Conservation (phyloP, 495 filamentous ascomycete species). For the Chaetomium tenue region DNA sequence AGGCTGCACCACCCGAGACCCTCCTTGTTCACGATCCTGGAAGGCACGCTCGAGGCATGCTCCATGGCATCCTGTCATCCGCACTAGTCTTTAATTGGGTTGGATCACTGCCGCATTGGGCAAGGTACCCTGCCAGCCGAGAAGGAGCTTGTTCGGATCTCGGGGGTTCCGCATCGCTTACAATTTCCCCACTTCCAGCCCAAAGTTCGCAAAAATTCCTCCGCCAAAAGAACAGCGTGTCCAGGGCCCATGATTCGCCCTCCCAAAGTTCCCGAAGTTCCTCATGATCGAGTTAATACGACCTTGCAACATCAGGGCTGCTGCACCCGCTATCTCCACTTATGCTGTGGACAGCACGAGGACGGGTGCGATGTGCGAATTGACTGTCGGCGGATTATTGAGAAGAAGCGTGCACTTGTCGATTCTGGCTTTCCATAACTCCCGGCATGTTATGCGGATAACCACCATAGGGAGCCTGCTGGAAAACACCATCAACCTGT, state of each 20-base stretch:
- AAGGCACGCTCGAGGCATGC: too few relatives aligned
- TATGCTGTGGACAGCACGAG: too few relatives aligned
- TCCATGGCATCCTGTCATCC: background rate
- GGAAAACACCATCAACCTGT: too few relatives aligned
- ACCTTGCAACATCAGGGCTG: background rate
- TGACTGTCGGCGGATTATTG: too few relatives aligned
- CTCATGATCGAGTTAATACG: background rate
- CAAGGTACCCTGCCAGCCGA: background rate
- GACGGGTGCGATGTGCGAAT: too few relatives aligned
- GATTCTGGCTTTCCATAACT: too few relatives aligned
- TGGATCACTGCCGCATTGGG: background rate
- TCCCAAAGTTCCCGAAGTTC: background rate
- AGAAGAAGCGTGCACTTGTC: too few relatives aligned
- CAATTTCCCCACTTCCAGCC: background rate
- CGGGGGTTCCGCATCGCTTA: background rate
- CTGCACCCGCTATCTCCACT: background rate
- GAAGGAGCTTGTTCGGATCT: background rate
- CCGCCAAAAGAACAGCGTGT: background rate
- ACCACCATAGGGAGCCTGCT: too few relatives aligned
- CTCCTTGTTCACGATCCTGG: too few relatives aligned
- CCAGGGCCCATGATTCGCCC: background rate
- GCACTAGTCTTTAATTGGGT: background rate
- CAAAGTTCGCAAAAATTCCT: slow-evolving; percentile 1
- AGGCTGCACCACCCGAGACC: too few relatives aligned
- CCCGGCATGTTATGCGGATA: too few relatives aligned